Evolutionary conservation across 2,329 filamentous ascomycete species (phyloP).

Genomic region (Akanthomyces muscarius): DNA sequence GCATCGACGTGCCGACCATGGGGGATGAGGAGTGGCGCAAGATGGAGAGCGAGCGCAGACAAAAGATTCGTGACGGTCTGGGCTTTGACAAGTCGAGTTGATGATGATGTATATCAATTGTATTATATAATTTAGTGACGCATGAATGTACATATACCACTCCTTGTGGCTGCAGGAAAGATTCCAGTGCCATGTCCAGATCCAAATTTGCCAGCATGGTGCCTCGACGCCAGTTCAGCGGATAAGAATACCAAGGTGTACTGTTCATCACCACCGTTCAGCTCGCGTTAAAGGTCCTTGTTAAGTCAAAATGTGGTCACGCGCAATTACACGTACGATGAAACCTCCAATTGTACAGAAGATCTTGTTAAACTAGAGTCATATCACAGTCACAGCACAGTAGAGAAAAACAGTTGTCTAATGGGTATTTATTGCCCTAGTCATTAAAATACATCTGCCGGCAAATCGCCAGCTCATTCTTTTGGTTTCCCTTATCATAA

Average conservation of each 20-base stretch:
- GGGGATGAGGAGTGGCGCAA: conserved; percentile 42
- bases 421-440: conserved; percentile 16
- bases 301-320: no score
- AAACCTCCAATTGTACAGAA: no score
- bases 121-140: neutral
- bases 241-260: neutral
- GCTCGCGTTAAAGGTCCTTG: no score
- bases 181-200: neutral
- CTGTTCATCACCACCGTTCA: neutral
- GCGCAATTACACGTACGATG: no score
- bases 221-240: no score
- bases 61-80: conserved; percentile 32
- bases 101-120: neutral
- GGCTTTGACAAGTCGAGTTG: conserved; percentile 24
- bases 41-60: conserved; percentile 33
- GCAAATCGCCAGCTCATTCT: conserved; percentile 34
- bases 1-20: conserved; percentile 35
- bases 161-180: neutral
- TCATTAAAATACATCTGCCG: conserved; percentile 37
- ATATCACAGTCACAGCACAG: neutral
- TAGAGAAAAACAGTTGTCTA: neutral
- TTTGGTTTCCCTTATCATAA: conserved; percentile 34
- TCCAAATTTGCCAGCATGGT: no score
- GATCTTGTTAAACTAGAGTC: no score
- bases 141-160: neutral